Base-by-base conservation (phyloP, 1,139 yeast species). In the Geotrichum phurueaensis region DNA sequence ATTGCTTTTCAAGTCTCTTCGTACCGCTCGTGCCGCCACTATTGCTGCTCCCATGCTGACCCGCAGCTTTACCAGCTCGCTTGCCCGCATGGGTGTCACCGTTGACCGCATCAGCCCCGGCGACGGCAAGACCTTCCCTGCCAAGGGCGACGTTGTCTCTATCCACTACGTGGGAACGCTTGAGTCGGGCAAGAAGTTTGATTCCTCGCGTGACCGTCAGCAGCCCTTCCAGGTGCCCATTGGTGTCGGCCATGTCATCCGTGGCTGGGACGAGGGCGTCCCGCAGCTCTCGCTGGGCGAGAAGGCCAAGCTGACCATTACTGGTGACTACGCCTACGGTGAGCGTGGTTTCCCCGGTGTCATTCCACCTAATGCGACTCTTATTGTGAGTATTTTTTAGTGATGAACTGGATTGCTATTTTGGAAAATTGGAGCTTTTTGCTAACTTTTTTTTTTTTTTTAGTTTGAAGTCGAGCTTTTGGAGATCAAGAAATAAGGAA, bases 121-220 rank as follows among this genome's bases (percentile, higher is more conserved):
- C 76, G 97, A 92, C 75, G 96, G 95, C 66, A 81, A 80, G 75
- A 87, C 85, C 71, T 91, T 81, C 84, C 97, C 98, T 71, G 81
- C 86, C 76, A 75, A 79, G 57, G 97, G 97, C 69, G 97, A 91
- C 78, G 78, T 80, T 67, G 95, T 92, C 66, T 66, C 76, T 57
- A 94, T 94, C 73, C 98, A 94, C 80, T 94, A 94, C 84, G 87
- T 89, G 60, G 99, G 99, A 69, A 90, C 96, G 60, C 82, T 94
- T 71, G 95, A 89, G 76, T 87, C 88, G 75, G 98, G 98, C 70
- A 88, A 87, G 79, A 90, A 89, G 78, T 94, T 94, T 74, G 98
- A 94, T 78, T 89, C 96, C 62, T 91, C 97, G 56, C 83, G 91
- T 69, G 96, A 88, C 80, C 86, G 97, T 78, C 95, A 96, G 71